Evolutionary conservation across 306 rosid genomes (phyloP).

Genomic region (Datisca glomerata): DNA sequence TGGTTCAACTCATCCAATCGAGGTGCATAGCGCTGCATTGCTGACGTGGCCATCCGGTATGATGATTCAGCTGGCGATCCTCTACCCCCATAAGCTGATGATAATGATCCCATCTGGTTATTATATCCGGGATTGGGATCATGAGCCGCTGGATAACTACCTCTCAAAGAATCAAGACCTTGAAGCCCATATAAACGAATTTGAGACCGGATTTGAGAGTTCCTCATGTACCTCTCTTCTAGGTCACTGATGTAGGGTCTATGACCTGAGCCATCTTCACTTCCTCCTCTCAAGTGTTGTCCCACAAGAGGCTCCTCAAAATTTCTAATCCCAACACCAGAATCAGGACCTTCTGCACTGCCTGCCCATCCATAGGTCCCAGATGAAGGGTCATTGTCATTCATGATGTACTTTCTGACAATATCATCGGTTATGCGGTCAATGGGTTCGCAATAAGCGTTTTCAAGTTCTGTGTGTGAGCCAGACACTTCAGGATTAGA

Average conservation of each 20-base stretch:
- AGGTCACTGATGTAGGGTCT: constrained; percentile 16
- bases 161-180: constrained; percentile 13
- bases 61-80: constrained; percentile 18
- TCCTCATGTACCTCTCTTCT: constrained; percentile 22
- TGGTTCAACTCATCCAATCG: constrained; percentile 47
- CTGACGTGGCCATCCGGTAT: constrained; percentile 27
- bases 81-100: constrained; percentile 15
- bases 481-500: constrained; percentile 13
- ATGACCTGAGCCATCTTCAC: constrained; percentile 13
- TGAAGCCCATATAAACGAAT: constrained; percentile 23
- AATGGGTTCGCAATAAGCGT: constrained; percentile 7
- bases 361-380: constrained; percentile 14
- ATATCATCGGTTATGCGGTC: constrained; percentile 4
- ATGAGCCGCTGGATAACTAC: constrained; percentile 16
- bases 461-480: constrained; percentile 11
- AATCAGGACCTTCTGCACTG: constrained; percentile 14
- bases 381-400: constrained; percentile 7
- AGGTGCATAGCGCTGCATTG: constrained; percentile 54
- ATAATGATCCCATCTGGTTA: constrained; percentile 9
- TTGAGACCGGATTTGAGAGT: constrained; percentile 22
- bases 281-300: constrained; percentile 17
- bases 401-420: constrained; percentile 4
- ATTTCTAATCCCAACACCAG: constrained; percentile 19
- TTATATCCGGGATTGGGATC: constrained; percentile 22
- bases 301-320: constrained; percentile 21